phyloP scores from a whole-genome alignment of 495 filamentous ascomycete species.

The Tuber calosporum region DNA sequence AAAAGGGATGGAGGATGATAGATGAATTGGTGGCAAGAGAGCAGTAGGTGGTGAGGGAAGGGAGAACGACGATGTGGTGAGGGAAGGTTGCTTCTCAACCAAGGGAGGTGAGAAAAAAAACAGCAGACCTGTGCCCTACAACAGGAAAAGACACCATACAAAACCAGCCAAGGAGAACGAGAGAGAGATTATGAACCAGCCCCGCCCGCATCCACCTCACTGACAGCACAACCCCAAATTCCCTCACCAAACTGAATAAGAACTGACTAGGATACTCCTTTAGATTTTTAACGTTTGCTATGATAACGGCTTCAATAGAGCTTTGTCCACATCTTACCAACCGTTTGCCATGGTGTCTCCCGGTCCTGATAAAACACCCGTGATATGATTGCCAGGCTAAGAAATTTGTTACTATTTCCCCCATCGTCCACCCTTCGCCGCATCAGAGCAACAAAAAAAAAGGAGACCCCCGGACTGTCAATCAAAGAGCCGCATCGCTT shows the following conservation, averaged over 20 bases:
- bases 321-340: neutral
- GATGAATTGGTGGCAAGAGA: slow-evolving; percentile 2
- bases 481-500: neutral
- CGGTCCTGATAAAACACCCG: neutral
- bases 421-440: neutral
- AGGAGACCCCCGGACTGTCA: neutral
- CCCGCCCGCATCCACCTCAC: neutral
- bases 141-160: neutral
- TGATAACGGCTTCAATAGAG: neutral
- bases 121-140: slow-evolving; percentile 4
- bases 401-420: neutral
- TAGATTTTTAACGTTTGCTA: neutral
- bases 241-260: neutral
- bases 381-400: neutral
- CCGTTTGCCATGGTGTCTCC: neutral
- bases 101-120: slow-evolving; percentile 2
- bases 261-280: neutral
- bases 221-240: slow-evolving; percentile 1
- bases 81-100: neutral
- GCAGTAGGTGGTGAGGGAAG: slow-evolving; percentile 18
- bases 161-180: neutral
- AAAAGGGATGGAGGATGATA: slow-evolving; percentile 5
- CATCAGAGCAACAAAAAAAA: neutral
- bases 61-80: slow-evolving; percentile 37
- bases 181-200: neutral